phyloP scores from a whole-genome alignment of 345 rosid species.

The Populus simonii region DNA sequence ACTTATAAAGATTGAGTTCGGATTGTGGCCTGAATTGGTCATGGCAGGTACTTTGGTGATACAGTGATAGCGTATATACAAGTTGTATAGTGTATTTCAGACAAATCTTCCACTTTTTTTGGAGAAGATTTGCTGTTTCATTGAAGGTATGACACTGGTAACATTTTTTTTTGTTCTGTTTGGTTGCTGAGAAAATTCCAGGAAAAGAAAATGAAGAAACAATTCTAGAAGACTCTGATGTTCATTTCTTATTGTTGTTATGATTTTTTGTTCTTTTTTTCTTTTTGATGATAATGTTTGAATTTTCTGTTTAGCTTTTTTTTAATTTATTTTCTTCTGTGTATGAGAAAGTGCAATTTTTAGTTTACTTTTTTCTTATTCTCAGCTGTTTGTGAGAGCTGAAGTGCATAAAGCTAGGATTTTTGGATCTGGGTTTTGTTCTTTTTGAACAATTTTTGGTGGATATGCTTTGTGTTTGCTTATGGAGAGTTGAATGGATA shows the following conservation, averaged over 20 bases:
- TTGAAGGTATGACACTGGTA: neutral
- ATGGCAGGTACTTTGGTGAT: neutral
- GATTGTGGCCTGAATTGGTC: neutral
- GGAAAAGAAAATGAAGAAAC: neutral
- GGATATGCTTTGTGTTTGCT: neutral
- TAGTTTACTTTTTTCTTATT: neutral
- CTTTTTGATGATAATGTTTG: neutral
- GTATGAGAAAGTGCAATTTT: neutral
- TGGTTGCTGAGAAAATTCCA: neutral
- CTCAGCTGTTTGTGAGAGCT: neutral
- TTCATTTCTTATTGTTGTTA: neutral
- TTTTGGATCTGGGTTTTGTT: too few relatives aligned
- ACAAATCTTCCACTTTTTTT: neutral
- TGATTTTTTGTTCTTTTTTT: too few relatives aligned
- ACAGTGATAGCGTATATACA: neutral
- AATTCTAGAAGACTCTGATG: neutral
- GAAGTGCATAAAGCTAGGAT: neutral
- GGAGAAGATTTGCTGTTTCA: slow-evolving; percentile 6
- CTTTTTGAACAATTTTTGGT: too few relatives aligned
- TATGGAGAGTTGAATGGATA: neutral
- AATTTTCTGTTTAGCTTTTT: neutral
- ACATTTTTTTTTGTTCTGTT: neutral
- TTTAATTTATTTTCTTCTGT: too few relatives aligned
- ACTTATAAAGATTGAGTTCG: neutral
- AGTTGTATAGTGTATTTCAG: neutral